These are phyloP conservation scores for Vigna mungo DNA, from an alignment of 306 rosid genomes.

Conservation along the genomic window DNA sequence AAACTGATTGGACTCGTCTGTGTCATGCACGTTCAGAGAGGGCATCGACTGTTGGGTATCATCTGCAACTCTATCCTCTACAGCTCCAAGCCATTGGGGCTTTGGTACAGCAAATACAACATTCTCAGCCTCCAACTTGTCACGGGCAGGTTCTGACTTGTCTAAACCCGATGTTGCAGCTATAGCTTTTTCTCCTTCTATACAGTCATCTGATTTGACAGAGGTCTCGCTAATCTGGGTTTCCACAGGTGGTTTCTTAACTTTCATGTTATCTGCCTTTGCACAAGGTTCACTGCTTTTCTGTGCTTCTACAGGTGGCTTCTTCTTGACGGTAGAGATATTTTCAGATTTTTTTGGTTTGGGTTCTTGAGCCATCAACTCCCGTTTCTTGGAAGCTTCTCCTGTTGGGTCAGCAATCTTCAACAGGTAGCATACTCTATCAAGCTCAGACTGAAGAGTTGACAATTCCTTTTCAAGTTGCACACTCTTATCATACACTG, in stretches of 20 bases:
- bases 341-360: conserved; percentile 54
- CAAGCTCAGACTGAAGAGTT: conserved; percentile 82
- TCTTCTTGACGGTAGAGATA: conserved; percentile 47
- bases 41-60: conserved; percentile 52
- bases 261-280: conserved; percentile 43
- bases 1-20: conserved; percentile 65
- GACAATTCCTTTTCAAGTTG: conserved; percentile 76
- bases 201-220: conserved; percentile 41
- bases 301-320: conserved; percentile 52
- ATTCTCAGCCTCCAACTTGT: conserved; percentile 55
- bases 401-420: conserved; percentile 96
- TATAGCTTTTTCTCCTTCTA: conserved; percentile 49
- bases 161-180: conserved; percentile 47
- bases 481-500: conserved; percentile 74
- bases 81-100: conserved; percentile 98
- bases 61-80: conserved; percentile 52
- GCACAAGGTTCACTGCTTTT: conserved; percentile 40
- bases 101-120: conserved; percentile 60
- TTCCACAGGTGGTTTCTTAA: conserved; percentile 48
- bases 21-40: conserved; percentile 45
- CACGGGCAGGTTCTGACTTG: conserved; percentile 52
- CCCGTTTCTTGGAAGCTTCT: conserved; percentile 88
- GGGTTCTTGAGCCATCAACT: conserved; percentile 58
- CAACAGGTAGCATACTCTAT: conserved; percentile 78
- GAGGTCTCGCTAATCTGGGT: conserved; percentile 42